Conservation (phyloP, 1,284 basidiomycete genomes). For the Vanrija pseudolonga region DNA sequence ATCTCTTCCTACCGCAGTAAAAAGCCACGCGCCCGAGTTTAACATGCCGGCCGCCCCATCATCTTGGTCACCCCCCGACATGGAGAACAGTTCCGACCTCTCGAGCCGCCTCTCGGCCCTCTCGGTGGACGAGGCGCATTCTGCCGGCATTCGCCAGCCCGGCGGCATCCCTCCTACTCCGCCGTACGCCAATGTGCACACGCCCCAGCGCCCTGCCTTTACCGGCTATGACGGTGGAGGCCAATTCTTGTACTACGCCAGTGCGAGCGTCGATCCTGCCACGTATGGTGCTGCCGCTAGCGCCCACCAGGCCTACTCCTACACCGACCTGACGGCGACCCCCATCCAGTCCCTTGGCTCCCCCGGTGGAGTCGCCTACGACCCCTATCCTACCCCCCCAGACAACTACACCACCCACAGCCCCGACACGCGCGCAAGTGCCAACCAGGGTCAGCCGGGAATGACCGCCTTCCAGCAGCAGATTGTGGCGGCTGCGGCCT, state of each 20-base stretch:
- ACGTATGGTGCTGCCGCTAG: not conserved
- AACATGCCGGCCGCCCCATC: constrained; percentile 4
- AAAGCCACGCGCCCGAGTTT: not conserved
- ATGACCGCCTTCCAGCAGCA: constrained; percentile 3
- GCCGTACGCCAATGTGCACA: constrained; percentile 7
- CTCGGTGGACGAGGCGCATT: constrained; percentile 7
- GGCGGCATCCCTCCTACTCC: not conserved
- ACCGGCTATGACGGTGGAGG: constrained; percentile 2
- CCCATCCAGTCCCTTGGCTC: constrained; percentile 8
- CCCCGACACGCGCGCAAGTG: not conserved
- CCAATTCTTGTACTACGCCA: constrained; percentile 12
- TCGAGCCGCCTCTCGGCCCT: constrained; percentile 5
- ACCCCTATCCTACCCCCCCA: constrained; percentile 11
- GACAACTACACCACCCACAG: constrained; percentile 2
- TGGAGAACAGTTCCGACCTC: constrained; percentile 1
- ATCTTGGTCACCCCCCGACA: constrained; percentile 2
- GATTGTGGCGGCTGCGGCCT: not conserved
- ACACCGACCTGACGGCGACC: constrained; percentile 3
- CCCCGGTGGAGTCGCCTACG: constrained; percentile 2
- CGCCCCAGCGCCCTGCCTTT: constrained; percentile 9
- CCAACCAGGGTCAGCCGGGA: not conserved
- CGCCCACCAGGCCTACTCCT: constrained; percentile 1
- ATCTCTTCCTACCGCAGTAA: no score
- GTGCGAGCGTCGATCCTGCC: constrained; percentile 5
- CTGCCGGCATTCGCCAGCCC: not conserved